Evolutionary conservation across 495 filamentous ascomycete species (phyloP).

Genomic region (Beverwykella pulmonaria): DNA sequence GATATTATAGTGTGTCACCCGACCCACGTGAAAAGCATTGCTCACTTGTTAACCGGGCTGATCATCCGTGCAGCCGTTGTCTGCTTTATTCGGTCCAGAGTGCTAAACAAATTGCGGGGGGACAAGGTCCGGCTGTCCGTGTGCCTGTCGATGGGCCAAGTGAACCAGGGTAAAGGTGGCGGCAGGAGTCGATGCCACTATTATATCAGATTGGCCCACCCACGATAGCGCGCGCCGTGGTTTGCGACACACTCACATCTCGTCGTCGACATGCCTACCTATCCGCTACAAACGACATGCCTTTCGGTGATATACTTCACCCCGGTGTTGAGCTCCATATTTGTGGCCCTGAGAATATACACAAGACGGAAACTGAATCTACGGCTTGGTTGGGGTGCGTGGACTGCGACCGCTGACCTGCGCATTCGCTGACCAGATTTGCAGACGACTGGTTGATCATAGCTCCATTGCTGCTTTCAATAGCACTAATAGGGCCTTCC

Average conservation of each 20-base stretch:
- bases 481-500: constrained; percentile 37
- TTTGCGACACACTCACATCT: constrained; percentile 21
- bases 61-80: constrained; percentile 38
- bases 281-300: constrained; percentile 36
- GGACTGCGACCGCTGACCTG: not conserved
- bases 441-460: constrained; percentile 38
- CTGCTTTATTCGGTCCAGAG: constrained; percentile 30
- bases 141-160: constrained; percentile 27
- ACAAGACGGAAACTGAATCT: constrained; percentile 36
- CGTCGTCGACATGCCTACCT: constrained; percentile 27
- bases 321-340: constrained; percentile 27
- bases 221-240: constrained; percentile 27
- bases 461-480: constrained; percentile 23
- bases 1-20: constrained; percentile 34
- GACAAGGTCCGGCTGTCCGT: constrained; percentile 32
- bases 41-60: constrained; percentile 27
- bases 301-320: constrained; percentile 34
- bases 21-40: constrained; percentile 26
- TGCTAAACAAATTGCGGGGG: constrained; percentile 39
- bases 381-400: constrained; percentile 35
- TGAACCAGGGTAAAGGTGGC: constrained; percentile 31
- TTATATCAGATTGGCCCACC: constrained; percentile 33
- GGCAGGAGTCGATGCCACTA: constrained; percentile 25
- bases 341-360: constrained; percentile 37
- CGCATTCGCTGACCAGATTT: constrained; percentile 8